Base-by-base conservation (phyloP, 2,329 filamentous ascomycete genomes). In the Colletotrichum viniferum region DNA sequence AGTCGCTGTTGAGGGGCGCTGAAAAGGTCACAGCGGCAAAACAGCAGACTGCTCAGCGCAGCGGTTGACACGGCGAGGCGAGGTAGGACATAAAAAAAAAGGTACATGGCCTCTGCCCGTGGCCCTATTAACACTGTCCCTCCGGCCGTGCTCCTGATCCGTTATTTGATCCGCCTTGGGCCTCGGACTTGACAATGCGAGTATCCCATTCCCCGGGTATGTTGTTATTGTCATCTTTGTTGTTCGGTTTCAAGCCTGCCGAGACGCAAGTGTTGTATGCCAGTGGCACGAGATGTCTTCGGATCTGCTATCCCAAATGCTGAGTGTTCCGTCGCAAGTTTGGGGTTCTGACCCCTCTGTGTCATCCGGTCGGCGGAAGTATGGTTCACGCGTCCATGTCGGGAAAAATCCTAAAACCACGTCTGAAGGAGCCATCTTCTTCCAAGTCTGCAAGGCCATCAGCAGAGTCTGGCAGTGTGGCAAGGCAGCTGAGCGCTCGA, bases 111-210 rank as follows among this genome's bases (percentile, higher is more conserved):
- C 26, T 28, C 32, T 32, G 55, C n/a, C 62, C 56, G 24, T 32
- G 21, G 61, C 70, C 28, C 64, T 63, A 60, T 68, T 73, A 60
- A 64, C 64, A 75, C 58, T 58, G 38, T 75, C 30, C 56, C 68
- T 32, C 55, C 32, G 73, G 70, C 73, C 73, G 70, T 73, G 73
- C 73, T 68, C 73, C 69, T 68, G 56, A 52, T 69, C 69, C 64
- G 28, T 67, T 58, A 36, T 48, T 71, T 58, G 38, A 63, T 63
- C 63, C 69, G 69, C 69, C 73, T 67, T 62, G 26, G 69, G 73
- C 69, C 62, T 73, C 69, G 69, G 69, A 72, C 73, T 75, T 62
- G 69, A 70, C 63, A 66, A 48, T 24, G 28, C 56, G 62, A 65
- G 9, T 52, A 21, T 69, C 30, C 26, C 24, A 62, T 43, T 67